Percentiles rank a stretch among this genome's conserved stretches.
Conservation (phyloP, 257 asterid species). For the Rauvolfia tetraphylla region DNA sequence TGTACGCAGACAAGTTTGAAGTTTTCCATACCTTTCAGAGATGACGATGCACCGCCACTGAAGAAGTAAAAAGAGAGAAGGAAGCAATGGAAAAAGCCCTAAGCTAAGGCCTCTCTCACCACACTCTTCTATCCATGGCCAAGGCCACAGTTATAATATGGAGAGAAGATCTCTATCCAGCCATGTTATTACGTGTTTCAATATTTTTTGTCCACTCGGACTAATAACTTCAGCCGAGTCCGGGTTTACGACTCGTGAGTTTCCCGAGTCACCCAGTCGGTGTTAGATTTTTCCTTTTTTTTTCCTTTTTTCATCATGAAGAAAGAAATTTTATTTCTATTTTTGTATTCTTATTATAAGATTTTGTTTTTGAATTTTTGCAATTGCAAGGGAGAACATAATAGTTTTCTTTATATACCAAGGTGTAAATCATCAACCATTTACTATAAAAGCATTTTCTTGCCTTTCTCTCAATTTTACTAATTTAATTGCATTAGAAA, state of each 20-base stretch:
- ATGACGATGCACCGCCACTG: conserved; percentile 21
- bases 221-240: background rate
- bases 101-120: conserved; percentile 2
- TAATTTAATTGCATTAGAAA: too few species aligned
- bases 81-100: conserved; percentile 22
- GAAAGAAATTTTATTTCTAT: too few species aligned
- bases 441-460: too few species aligned
- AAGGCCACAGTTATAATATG: conserved; percentile 2
- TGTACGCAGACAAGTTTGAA: background rate
- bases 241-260: conserved; percentile 5
- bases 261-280: background rate
- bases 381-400: too few species aligned
- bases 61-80: background rate
- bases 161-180: conserved; percentile 8
- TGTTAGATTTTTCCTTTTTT: too few species aligned
- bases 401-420: too few species aligned
- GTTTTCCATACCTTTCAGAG: background rate
- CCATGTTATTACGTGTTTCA: conserved; percentile 6
- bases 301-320: background rate
- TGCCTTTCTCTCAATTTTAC: too few species aligned
- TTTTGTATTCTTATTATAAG: too few species aligned
- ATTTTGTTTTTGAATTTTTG: too few species aligned
- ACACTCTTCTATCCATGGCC: conserved; percentile 4
- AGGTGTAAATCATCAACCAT: too few species aligned
- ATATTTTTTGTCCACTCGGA: background rate